Evolutionary conservation across 2,329 filamentous ascomycete species (phyloP).

Genomic region (Pseudogymnoascus pannorum): DNA sequence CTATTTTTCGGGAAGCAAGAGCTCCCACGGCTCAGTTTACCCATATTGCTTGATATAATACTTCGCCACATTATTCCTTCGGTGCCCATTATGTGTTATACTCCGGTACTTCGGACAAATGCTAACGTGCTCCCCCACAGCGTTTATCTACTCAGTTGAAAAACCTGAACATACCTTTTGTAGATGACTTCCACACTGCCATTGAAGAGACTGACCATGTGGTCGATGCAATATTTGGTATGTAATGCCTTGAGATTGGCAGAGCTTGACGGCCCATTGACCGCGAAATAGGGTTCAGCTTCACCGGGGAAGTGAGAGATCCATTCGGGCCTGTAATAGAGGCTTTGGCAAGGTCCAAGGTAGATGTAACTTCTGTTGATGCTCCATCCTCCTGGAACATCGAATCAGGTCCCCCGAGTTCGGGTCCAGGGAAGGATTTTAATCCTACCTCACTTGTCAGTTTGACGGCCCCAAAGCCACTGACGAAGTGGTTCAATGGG

Average conservation of each 20-base stretch:
- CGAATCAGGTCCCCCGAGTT: conserved; percentile 69
- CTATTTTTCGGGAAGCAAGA: neutral
- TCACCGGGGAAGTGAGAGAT: conserved; percentile 84
- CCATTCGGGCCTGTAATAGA: conserved; percentile 80
- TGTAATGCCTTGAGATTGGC: conserved; percentile 16
- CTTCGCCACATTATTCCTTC: neutral
- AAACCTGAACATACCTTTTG: conserved; percentile 76
- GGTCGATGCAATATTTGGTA: conserved; percentile 88
- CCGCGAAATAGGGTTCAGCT: conserved; percentile 67
- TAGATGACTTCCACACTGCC: conserved; percentile 66
- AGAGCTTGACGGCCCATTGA: conserved; percentile 13
- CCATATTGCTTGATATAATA: conserved; percentile 10
- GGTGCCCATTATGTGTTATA: neutral
- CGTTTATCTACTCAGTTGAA: conserved; percentile 78
- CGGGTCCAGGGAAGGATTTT: conserved; percentile 72
- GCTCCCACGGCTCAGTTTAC: neutral
- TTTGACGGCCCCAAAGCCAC: conserved; percentile 86
- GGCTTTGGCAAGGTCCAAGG: conserved; percentile 61
- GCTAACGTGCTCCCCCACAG: conserved; percentile 35
- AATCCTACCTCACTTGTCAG: conserved; percentile 76
- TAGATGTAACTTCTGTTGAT: conserved; percentile 84
- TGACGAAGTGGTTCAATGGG: conserved; percentile 76
- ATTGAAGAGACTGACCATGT: conserved; percentile 68
- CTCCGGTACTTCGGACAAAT: conserved; percentile 9
- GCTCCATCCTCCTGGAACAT: conserved; percentile 95